Base-by-base conservation (phyloP, 768 basidiomycete genomes). In the Strobilomyces echinocephalus region DNA sequence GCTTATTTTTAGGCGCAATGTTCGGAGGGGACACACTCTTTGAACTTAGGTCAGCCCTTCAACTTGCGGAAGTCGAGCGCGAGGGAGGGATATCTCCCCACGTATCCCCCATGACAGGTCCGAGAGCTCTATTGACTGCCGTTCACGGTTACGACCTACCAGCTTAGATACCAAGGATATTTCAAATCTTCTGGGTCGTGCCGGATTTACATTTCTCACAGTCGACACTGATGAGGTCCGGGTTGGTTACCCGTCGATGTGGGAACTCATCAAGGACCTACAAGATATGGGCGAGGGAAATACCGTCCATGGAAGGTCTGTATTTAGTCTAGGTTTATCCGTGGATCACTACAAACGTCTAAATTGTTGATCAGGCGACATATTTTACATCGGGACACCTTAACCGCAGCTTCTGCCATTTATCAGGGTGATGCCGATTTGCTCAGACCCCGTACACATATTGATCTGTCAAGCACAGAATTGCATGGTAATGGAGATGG, bases 51-150 rank as follows among this genome's bases (percentile, higher is more conserved):
- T 95, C 97, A 35, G 80, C 95, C 5, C 77, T 99, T 26, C 97
- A 98, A 63, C 78, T 99, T 0, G 95, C 97, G 8, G 91, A 98
- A 73, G 75, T 86, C 20, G 95, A 99, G 63, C 82, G 94, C 9
- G 87, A 95, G 69, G 97, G 97, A 8, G 97, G 97, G 1, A 88
- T 99, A 50, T 94, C 94, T n/a, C 94, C 95, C 7, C 88, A 92
- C 53, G 72, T 99, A 34, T 98, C 95, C 1, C 97, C 97, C 1
- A 98, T 99, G 97, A 94, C 95, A 56, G 90, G 95, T 93, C 53
- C 30, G 78, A 60, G 38, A 49, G 2, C 49, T 51, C 42, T 36
- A 11, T 46, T 39, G 35, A 38, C 5, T 53, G 43, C 8, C 20
- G 39, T 45, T 39, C 41, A 9, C 28, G 20, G 11, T 60, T 45